Evolutionary conservation across 345 rosid genomes (phyloP).

Genomic region (Citrus mangshanensis): DNA sequence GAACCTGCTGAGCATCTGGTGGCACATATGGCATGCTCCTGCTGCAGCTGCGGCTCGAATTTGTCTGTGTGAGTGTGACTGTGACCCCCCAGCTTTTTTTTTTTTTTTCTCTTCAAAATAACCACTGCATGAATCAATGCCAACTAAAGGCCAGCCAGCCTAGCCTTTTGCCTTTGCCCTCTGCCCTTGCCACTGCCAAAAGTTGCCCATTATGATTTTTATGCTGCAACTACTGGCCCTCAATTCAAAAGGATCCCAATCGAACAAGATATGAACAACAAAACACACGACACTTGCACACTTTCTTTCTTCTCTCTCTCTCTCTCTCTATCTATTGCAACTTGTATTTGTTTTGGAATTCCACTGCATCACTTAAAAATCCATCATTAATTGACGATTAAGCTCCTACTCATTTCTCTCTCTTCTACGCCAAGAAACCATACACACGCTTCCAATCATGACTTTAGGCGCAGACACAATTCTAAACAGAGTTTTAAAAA

Average conservation of each 20-base stretch:
- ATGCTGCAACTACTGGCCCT: not conserved
- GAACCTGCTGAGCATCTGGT: too few relatives aligned
- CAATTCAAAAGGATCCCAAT: not conserved
- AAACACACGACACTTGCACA: too few relatives aligned
- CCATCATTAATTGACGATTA: too few relatives aligned
- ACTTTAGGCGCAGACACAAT: not conserved
- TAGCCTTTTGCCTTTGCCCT: not conserved
- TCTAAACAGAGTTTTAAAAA: not conserved
- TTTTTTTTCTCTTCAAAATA: too few relatives aligned
- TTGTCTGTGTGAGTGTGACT: not conserved
- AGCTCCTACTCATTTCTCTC: not conserved
- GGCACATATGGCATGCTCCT: too few relatives aligned
- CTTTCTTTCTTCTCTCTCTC: too few relatives aligned
- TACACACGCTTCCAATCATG: not conserved
- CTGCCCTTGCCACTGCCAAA: not conserved
- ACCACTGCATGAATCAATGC: not conserved
- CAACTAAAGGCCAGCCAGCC: slow-evolving; percentile 6
- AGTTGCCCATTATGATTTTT: not conserved
- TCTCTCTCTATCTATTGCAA: too few relatives aligned
- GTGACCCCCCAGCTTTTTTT: not conserved
- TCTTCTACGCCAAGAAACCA: not conserved
- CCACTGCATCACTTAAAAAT: too few relatives aligned
- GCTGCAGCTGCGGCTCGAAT: not conserved
- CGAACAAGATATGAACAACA: too few relatives aligned
- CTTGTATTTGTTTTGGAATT: too few relatives aligned